Conservation (phyloP, 768 basidiomycete genomes). For the Tylopilus cervinicoccineus region DNA sequence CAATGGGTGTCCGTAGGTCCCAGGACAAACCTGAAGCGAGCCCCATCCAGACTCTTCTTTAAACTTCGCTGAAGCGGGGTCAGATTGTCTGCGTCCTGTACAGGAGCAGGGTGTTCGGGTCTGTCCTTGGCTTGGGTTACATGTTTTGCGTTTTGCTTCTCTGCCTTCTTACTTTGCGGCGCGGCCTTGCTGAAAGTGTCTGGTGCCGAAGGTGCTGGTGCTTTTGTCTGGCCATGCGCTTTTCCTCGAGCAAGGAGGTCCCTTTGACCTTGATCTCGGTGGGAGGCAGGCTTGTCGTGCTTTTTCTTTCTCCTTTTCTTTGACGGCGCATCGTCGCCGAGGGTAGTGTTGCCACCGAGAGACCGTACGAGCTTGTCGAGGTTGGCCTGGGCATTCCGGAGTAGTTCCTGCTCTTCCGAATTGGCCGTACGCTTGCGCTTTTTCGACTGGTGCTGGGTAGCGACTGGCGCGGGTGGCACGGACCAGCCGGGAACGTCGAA, state of each 20-base stretch:
- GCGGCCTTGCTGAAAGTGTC: constrained; percentile 5
- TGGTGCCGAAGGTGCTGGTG: constrained; percentile 1
- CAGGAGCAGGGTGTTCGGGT: constrained; percentile 11
- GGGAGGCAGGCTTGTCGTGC: neutral
- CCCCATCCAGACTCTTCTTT: constrained; percentile 78
- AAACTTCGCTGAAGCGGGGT: constrained; percentile 75
- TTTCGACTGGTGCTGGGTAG: constrained; percentile 33
- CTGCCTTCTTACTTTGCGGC: constrained; percentile 13
- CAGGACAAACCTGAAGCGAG: constrained; percentile 68
- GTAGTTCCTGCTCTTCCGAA: constrained; percentile 35
- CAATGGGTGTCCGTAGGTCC: neutral
- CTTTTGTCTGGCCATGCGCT: constrained; percentile 3
- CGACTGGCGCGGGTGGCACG: constrained; percentile 41
- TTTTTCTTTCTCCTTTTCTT: constrained; percentile 21
- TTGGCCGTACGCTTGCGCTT: constrained; percentile 51
- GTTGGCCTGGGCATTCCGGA: constrained; percentile 44
- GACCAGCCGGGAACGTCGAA: constrained; percentile 74
- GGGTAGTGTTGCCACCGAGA: constrained; percentile 29
- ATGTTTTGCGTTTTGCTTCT: constrained; percentile 18
- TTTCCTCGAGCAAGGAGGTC: constrained; percentile 1
- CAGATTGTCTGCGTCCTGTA: constrained; percentile 33
- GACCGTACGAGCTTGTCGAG: constrained; percentile 58
- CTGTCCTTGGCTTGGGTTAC: constrained; percentile 20
- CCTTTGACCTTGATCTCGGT: constrained; percentile 4
- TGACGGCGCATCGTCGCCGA: constrained; percentile 17